Evolutionary conservation across 2,329 filamentous ascomycete genomes (phyloP).

Genomic region (Neodidymelliopsis sp.): DNA sequence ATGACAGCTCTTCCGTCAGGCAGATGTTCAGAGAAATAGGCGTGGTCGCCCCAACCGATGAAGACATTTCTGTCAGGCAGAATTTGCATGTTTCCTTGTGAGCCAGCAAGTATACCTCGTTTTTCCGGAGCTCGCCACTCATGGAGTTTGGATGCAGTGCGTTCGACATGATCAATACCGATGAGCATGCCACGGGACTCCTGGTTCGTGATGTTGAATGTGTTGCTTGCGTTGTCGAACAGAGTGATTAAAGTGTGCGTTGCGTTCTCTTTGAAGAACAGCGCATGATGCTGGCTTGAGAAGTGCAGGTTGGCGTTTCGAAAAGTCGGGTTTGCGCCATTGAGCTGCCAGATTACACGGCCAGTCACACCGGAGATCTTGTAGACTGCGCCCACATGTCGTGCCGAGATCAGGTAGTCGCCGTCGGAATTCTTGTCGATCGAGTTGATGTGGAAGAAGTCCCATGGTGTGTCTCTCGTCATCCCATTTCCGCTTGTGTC

Average conservation of each 20-base stretch:
- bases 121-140: constrained; percentile 31
- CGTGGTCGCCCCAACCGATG: constrained; percentile 59
- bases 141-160: constrained; percentile 28
- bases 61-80: constrained; percentile 55
- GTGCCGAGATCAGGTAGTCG: constrained; percentile 39
- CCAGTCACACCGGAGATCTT: constrained; percentile 34
- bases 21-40: constrained; percentile 58
- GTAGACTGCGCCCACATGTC: constrained; percentile 35
- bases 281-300: constrained; percentile 59
- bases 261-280: constrained; percentile 43
- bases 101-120: constrained; percentile 30
- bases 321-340: constrained; percentile 37
- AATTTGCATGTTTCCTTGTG: constrained; percentile 54
- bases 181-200: constrained; percentile 43
- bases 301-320: constrained; percentile 32
- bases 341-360: constrained; percentile 44
- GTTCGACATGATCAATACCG: constrained; percentile 55
- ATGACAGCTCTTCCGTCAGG: constrained; percentile 49
- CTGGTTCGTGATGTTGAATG: constrained; percentile 22
- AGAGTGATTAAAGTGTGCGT: constrained; percentile 38
- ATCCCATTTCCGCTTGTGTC: constrained; percentile 11
- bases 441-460: constrained; percentile 53
- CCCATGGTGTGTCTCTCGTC: constrained; percentile 30
- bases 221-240: constrained; percentile 48
- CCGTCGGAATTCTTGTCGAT: constrained; percentile 49